A percentile compares a stretch with the other conserved stretches of the same genome.
phyloP scores from a whole-genome alignment of 257 asterid species.

The Forsythia suspensa region DNA sequence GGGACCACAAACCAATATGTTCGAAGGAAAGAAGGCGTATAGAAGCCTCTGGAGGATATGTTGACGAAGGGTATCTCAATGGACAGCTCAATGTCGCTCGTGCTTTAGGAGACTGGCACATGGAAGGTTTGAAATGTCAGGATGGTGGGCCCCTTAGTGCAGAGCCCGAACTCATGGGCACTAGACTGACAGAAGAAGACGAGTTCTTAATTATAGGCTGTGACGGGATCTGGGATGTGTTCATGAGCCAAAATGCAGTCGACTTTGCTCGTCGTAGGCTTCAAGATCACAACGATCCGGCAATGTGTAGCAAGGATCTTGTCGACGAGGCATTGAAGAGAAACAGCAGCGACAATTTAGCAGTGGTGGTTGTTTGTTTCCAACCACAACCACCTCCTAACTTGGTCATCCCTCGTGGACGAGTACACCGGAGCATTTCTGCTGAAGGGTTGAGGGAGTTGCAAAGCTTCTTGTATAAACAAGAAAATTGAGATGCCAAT shows the following conservation, averaged over 20 bases:
- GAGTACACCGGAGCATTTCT: conserved; percentile 88
- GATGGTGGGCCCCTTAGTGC: conserved; percentile 93
- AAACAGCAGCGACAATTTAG: conserved; percentile 78
- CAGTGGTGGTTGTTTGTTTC: conserved; percentile 88
- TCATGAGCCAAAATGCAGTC: conserved; percentile 89
- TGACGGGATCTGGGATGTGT: conserved; percentile 96
- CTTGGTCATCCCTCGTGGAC: conserved; percentile 71
- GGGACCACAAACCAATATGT: conserved; percentile 84
- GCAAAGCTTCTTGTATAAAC: conserved; percentile 71
- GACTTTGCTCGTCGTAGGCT: conserved; percentile 95
- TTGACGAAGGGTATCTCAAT: conserved; percentile 83
- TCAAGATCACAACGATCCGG: conserved; percentile 89
- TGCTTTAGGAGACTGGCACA: conserved; percentile 96
- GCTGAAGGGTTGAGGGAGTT: conserved; percentile 94
- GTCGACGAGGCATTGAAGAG: conserved; percentile 91
- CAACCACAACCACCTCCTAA: conserved; percentile 73
- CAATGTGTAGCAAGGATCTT: conserved; percentile 76
- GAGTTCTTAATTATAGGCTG: conserved; percentile 94
- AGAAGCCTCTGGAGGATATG: conserved; percentile 93
- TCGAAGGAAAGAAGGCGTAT: conserved; percentile 63
- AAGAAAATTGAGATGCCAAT: conserved; percentile 50
- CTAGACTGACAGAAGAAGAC: conserved; percentile 71
- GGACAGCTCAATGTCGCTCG: conserved; percentile 95
- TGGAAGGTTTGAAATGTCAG: conserved; percentile 71
- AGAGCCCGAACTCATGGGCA: conserved; percentile 85